Evolutionary conservation across 768 basidiomycete genomes (phyloP), one percentile per base, ranked within the genome.

Genomic region (Clitopilus passeckerianus): DNA sequence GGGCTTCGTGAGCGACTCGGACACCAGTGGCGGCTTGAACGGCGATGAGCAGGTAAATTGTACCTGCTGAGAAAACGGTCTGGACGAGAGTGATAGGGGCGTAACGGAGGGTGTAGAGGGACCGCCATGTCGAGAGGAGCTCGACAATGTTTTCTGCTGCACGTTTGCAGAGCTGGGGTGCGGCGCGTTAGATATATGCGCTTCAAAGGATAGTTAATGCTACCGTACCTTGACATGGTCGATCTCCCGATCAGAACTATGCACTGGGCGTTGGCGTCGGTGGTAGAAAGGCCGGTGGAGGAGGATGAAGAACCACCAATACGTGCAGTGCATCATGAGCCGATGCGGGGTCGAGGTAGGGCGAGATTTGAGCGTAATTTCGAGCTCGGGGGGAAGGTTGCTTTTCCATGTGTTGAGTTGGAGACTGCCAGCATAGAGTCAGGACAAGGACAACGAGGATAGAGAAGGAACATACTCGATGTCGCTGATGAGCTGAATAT

Each of bases 241-340:
- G 59, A 75, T 81, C 60, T 73, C 75, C 57, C 67, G 71, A 59
- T 75, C 77, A 12, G 68, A 71, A 60, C 61, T 72, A 64, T 73
- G 70, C 61, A 71, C 70, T 60, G 70, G 69, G 60, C 77, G 71
- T 57, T 75, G 61, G 65, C 74, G 71, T 61, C 72, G 80, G 61
- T 70, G 78, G 68, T 75, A 84, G 74, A 73, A 83, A 0, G 85
- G 85, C 2, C 86, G 76, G 60, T 86, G 83, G 0, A 87, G 77
- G 16, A 87, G 76, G 34, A 87, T 83, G 61, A 81, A 78, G 16
- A 80, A 69, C 80, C 84, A 86, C 77, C 82, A 81, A 65, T 82
- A 84, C 9, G 78, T 73, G 27, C 81, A 71, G 61, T 86, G 83
- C 59, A 86, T 72, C 76, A 81, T 81, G 27, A 86, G 69, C 24